Evolutionary conservation across 2,329 filamentous ascomycete genomes (phyloP).

Genomic region (Colletotrichum cereale): DNA sequence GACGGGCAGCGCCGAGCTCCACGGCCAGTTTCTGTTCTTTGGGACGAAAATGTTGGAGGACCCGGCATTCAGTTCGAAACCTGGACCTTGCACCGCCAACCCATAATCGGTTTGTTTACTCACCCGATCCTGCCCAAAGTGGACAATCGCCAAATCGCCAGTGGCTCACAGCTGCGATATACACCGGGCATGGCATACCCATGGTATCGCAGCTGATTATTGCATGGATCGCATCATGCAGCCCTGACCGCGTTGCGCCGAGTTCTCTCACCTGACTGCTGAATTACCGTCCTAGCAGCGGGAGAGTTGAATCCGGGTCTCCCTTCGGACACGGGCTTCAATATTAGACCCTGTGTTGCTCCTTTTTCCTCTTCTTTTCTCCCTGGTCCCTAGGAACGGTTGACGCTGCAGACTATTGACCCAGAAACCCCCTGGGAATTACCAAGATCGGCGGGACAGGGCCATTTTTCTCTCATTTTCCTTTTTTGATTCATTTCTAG

Average conservation of each 20-base stretch:
- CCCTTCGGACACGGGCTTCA: conserved; percentile 28
- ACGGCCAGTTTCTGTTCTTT: conserved; percentile 32
- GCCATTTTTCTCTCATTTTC: background rate
- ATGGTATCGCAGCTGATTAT: conserved; percentile 1
- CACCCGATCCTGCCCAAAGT: conserved; percentile 13
- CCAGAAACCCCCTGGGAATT: conserved; percentile 7
- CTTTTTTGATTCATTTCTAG: background rate
- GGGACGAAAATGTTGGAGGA: conserved; percentile 33
- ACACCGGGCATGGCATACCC: background rate
- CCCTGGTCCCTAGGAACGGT: conserved; percentile 31
- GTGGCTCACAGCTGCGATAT: conserved; percentile 8
- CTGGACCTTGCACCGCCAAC: conserved; percentile 40
- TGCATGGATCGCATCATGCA: background rate
- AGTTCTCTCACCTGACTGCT: background rate
- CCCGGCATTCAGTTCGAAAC: conserved; percentile 35
- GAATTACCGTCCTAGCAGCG: conserved; percentile 6
- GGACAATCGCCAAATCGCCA: conserved; percentile 17
- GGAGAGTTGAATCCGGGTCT: background rate
- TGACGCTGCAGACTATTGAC: conserved; percentile 30
- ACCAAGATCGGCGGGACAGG: background rate
- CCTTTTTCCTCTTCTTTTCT: conserved; percentile 15
- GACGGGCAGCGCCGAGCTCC: conserved; percentile 40
- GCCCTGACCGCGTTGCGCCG: background rate
- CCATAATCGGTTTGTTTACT: conserved; percentile 23
- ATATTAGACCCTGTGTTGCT: conserved; percentile 7